phyloP scores from a whole-genome alignment of 2,329 filamentous ascomycete genomes.

The Emmonsiellopsis sp. region DNA sequence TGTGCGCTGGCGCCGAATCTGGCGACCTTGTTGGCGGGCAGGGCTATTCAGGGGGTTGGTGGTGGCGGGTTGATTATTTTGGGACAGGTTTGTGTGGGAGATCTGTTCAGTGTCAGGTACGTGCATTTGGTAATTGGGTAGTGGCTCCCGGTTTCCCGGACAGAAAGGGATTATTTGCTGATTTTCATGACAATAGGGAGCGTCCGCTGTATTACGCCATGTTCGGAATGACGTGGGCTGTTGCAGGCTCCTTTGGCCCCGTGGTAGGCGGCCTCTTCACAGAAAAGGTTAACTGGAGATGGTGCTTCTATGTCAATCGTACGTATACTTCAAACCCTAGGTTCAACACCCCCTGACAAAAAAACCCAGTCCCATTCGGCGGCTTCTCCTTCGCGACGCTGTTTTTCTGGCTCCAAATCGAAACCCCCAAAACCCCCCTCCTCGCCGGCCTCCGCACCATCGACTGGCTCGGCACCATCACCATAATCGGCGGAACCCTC shows the following conservation, averaged over 20 bases:
- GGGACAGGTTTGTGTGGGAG: conserved; percentile 54
- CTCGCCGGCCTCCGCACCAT: conserved; percentile 49
- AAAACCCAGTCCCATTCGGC: conserved; percentile 44
- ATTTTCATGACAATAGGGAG: conserved; percentile 23
- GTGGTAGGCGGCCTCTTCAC: conserved; percentile 54
- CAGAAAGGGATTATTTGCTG: background rate
- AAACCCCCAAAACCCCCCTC: conserved; percentile 52
- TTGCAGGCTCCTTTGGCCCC: conserved; percentile 51
- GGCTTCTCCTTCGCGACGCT: conserved; percentile 50
- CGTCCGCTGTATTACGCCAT: conserved; percentile 56
- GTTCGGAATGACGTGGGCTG: conserved; percentile 52
- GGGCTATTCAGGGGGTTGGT: conserved; percentile 54
- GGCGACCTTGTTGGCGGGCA: conserved; percentile 51
- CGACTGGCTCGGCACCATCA: conserved; percentile 54
- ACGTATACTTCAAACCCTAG: conserved; percentile 8
- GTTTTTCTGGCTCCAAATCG: conserved; percentile 51
- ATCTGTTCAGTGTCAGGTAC: conserved; percentile 52
- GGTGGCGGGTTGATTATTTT: conserved; percentile 55
- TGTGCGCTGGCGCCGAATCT: conserved; percentile 49
- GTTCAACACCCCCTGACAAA: background rate
- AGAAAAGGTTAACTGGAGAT: conserved; percentile 49
- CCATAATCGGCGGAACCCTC: conserved; percentile 65
- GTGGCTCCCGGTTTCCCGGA: background rate
- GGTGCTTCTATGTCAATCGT: conserved; percentile 54
- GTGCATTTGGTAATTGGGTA: background rate